Base-by-base conservation (phyloP, 1,139 yeast species). In the Ashbya aceris region DNA sequence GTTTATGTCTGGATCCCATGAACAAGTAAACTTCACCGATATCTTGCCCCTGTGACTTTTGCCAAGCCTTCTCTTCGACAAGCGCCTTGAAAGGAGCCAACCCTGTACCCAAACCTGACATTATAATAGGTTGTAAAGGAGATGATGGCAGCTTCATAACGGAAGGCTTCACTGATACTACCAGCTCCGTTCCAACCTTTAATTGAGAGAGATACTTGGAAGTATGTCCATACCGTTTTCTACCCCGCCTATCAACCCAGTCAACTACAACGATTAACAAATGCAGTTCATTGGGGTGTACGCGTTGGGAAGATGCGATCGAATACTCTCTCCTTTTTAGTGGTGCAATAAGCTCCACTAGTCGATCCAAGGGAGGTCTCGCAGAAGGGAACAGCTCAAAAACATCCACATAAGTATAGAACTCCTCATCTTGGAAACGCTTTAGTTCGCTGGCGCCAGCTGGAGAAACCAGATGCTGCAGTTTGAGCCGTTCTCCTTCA, bases 81-180 rank as follows among this genome's bases (percentile, higher is more conserved):
- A 91, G 87, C 1, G 97, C 98, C 71, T 91, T 89, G 78, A 91
- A 91, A 45, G 98, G 98, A 17, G 98, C 98, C 56, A 91, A 75
- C 49, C 98, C 98, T 44, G 98, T 91, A 67, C 98, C 98, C 53
- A 91, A 74, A 56, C 98, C 98, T 51, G 95, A 82, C 97, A 91
- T 89, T 49, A 91, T 80, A 55, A 91, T 83, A 27, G 98, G 97
- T 62, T 85, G 93, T 38, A 79, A 76, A 8, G 95, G 74, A 49
- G 77, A 73, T 54, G 91, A 83, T 47, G 98, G 97, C 49, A 89
- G 73, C 68, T 89, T 89, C 96, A 91, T 87, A 38, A 91, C 96
- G 10, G 96, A 86, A 14, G 97, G 96, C 67, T 91, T 91, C 44
- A 91, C 96, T 51, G 93, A 80, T 11, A 91, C 98, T 43, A 87